A percentile compares a stretch with the other conserved stretches of the same genome.
These are phyloP conservation scores for Linum tenue DNA, from an alignment of 345 rosid species.

Conservation along the genomic window DNA sequence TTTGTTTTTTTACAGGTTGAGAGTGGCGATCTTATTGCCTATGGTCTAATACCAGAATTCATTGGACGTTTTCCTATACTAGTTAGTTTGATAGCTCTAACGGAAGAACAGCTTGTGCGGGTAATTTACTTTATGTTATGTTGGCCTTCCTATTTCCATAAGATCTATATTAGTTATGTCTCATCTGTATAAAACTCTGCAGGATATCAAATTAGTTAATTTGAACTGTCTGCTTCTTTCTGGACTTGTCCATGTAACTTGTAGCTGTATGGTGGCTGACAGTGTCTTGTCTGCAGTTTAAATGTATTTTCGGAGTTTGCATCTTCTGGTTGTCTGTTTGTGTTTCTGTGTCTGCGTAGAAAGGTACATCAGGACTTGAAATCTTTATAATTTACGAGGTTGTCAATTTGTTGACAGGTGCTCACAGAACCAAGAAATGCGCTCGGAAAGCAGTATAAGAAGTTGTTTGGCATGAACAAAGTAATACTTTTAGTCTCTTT, in stretches of 20 bases:
- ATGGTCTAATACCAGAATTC: constrained; percentile 97
- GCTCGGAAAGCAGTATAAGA: constrained; percentile 89
- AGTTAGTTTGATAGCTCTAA: constrained; percentile 82
- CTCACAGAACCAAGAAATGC: constrained; percentile 89
- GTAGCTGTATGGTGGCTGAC: not conserved
- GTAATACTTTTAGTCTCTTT: constrained; percentile 25
- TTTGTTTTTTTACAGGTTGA: constrained; percentile 56
- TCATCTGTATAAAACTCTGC: not conserved
- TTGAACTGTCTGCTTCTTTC: not conserved
- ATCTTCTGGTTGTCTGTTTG: too few relatives aligned
- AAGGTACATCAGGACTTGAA: not conserved
- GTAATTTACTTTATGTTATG: constrained; percentile 27
- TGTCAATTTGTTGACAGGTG: constrained; percentile 36
- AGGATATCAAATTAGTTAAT: not conserved
- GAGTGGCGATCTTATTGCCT: constrained; percentile 83
- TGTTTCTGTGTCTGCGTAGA: not conserved
- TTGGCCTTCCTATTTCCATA: not conserved
- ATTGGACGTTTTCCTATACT: constrained; percentile 88
- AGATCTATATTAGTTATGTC: too few relatives aligned
- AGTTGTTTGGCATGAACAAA: constrained; percentile 79
- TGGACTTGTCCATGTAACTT: not conserved
- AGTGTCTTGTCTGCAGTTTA: not conserved
- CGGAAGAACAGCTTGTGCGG: constrained; percentile 85
- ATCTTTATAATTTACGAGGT: not conserved
- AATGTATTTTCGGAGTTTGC: not conserved